Evolutionary conservation across 331 rosid genomes (phyloP), one percentile per base, ranked within the genome.

Genomic region (Pyracantha coccinea): DNA sequence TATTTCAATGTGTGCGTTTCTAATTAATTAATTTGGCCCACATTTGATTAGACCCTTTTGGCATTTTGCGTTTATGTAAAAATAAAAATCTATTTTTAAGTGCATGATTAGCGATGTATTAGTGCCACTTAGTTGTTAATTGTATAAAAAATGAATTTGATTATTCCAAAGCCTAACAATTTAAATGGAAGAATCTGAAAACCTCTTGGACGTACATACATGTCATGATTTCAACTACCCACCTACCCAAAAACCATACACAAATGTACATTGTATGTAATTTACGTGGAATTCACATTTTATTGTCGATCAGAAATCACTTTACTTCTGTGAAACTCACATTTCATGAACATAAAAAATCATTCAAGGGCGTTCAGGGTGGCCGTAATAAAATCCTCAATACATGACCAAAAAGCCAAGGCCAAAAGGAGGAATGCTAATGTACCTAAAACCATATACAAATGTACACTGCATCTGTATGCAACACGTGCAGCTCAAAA

Each of bases 11-110:
- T 14, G 28, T 55, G 16, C 24, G 19, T 63, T 70, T 52, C 65
- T 35, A 25, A 45, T 53, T 44, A 13, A 76, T 15, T 15, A 52
- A 68, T 44, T n/a, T 25, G 44, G 75, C 71, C 76, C 29, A 53
- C 82, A 35, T 52, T 62, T 74, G 67, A 69, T 31, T 33, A 69
- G 82, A 66, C 78, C 75, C 68, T 32, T 47, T 75, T 66, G 86
- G 63, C 77, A 31, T 28, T 79, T 62, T 78, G 75, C 47, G 57
- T 79, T 58, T 44, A 58, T 47, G 33, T 24, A 35, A 12, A 21
- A 23, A 47, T 67, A 57, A 17, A 57, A 50, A 50, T 50, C 16
- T 1, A 1, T 57, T 1, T 31, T 53, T 23, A 60, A 29, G 61
- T n/a, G 38, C 25, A 44, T 38, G 73, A 69, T 75, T 81, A 47